A percentile compares a stretch with the other conserved stretches of the same genome.
Conservation (phyloP, 495 filamentous ascomycete genomes). For the Xylaria cubensis region DNA sequence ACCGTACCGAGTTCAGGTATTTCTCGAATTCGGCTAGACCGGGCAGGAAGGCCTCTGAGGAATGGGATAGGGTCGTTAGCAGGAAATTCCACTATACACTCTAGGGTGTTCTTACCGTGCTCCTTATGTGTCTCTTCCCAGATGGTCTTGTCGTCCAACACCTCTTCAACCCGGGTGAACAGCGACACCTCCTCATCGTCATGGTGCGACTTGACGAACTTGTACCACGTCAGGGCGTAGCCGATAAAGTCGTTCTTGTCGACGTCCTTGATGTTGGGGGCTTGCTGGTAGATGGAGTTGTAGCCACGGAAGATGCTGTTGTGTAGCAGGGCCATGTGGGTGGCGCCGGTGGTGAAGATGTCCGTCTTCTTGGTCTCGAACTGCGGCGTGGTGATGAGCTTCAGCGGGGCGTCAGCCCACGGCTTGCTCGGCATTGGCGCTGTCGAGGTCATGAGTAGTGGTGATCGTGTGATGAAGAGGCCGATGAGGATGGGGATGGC, state of each 20-base stretch:
- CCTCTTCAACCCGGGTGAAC: constrained; percentile 59
- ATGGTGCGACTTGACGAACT: constrained; percentile 61
- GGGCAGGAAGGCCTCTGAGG: constrained; percentile 54
- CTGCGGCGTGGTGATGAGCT: constrained; percentile 55
- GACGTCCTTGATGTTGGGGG: constrained; percentile 46
- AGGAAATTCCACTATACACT: not conserved
- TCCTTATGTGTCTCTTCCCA: constrained; percentile 58
- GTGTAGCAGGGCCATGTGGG: constrained; percentile 66
- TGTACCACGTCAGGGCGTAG: constrained; percentile 57
- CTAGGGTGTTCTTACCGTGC: constrained; percentile 45
- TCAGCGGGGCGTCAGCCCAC: constrained; percentile 59
- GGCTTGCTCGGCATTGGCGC: constrained; percentile 40
- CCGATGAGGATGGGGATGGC: constrained; percentile 46
- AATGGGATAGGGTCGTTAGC: not conserved
- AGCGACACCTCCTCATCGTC: constrained; percentile 59
- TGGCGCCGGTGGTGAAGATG: constrained; percentile 59
- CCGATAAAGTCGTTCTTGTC: constrained; percentile 59
- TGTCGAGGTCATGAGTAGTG: constrained; percentile 49
- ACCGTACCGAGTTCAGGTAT: constrained; percentile 50
- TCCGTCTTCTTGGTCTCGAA: constrained; percentile 56
- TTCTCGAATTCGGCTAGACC: constrained; percentile 55
- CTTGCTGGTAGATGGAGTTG: constrained; percentile 65
- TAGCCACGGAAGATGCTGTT: constrained; percentile 65
- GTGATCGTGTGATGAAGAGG: constrained; percentile 49
- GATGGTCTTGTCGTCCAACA: constrained; percentile 52